Conservation (phyloP, 2,329 filamentous ascomycete genomes). For the Laburnicola sp. region DNA sequence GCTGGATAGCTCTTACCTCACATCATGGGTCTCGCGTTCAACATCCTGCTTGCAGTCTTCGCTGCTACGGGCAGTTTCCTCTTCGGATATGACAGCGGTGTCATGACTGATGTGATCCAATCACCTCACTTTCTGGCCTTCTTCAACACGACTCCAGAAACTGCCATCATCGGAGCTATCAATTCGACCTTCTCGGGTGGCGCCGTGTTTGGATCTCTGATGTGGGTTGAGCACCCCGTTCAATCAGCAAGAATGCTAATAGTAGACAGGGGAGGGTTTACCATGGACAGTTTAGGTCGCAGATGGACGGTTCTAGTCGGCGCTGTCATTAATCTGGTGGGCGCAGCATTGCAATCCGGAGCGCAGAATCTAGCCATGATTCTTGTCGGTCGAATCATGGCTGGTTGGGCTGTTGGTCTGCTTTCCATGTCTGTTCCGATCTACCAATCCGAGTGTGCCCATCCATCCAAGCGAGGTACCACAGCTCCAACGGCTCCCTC, state of each 20-base stretch:
- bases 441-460: slow-evolving; percentile 66
- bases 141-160: slow-evolving; percentile 57
- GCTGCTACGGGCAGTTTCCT: slow-evolving; percentile 50
- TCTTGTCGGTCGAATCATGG: slow-evolving; percentile 61
- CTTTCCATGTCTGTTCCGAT: slow-evolving; percentile 64
- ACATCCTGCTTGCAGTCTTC: slow-evolving; percentile 48
- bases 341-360: slow-evolving; percentile 61
- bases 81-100: slow-evolving; percentile 47
- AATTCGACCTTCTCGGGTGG: slow-evolving; percentile 65
- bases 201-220: slow-evolving; percentile 59
- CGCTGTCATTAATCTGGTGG: slow-evolving; percentile 60
- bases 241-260: background rate
- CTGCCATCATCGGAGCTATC: slow-evolving; percentile 62
- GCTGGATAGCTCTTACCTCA: background rate
- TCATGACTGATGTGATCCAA: slow-evolving; percentile 58
- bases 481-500: background rate
- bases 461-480: slow-evolving; percentile 59
- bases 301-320: slow-evolving; percentile 63
- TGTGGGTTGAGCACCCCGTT: slow-evolving; percentile 32
- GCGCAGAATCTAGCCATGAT: slow-evolving; percentile 62
- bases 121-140: slow-evolving; percentile 60
- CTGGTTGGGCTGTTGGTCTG: slow-evolving; percentile 60
- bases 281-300: slow-evolving; percentile 65
- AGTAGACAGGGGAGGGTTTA: slow-evolving; percentile 52
- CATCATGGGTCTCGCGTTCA: slow-evolving; percentile 49